Evolutionary conservation across 2,329 filamentous ascomycete species (phyloP).

Genomic region (Diaporthe capsici): DNA sequence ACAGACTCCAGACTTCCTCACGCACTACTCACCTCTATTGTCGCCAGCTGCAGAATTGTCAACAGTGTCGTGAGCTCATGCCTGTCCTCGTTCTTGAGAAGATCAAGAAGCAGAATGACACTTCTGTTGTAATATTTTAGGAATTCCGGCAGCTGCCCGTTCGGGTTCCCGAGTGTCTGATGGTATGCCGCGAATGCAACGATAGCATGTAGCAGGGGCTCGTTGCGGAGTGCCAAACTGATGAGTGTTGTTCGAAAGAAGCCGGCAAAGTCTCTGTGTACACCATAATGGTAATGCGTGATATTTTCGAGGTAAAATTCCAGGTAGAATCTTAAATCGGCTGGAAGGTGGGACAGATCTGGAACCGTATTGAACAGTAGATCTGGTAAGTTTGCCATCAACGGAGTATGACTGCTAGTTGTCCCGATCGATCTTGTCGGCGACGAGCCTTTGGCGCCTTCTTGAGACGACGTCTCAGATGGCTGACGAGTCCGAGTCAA

Average conservation of each 20-base stretch:
- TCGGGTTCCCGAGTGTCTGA: constrained; percentile 77
- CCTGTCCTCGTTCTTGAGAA: constrained; percentile 78
- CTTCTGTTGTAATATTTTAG: constrained; percentile 92
- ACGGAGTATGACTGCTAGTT: constrained; percentile 53
- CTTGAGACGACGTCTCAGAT: constrained; percentile 68
- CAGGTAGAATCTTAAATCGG: constrained; percentile 83
- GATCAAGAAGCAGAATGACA: constrained; percentile 80
- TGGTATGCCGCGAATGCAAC: constrained; percentile 93
- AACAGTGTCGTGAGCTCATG: constrained; percentile 82
- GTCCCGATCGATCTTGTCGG: constrained; percentile 65
- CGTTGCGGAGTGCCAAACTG: constrained; percentile 78
- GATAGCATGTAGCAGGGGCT: constrained; percentile 87
- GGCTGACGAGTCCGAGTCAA: constrained; percentile 56
- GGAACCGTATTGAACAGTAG: constrained; percentile 47
- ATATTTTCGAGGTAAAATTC: constrained; percentile 84
- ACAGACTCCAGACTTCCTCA: constrained; percentile 46
- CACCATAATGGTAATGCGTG: constrained; percentile 85
- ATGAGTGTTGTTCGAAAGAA: constrained; percentile 83
- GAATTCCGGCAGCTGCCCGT: constrained; percentile 84
- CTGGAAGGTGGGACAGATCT: constrained; percentile 72
- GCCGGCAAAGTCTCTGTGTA: constrained; percentile 77
- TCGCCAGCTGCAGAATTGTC: constrained; percentile 91
- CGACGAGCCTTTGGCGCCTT: constrained; percentile 66
- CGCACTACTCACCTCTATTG: constrained; percentile 79
- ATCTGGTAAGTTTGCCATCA: constrained; percentile 50